Conservation (phyloP, 176 grass and related monocot species). For the Lolium multiflorum region DNA sequence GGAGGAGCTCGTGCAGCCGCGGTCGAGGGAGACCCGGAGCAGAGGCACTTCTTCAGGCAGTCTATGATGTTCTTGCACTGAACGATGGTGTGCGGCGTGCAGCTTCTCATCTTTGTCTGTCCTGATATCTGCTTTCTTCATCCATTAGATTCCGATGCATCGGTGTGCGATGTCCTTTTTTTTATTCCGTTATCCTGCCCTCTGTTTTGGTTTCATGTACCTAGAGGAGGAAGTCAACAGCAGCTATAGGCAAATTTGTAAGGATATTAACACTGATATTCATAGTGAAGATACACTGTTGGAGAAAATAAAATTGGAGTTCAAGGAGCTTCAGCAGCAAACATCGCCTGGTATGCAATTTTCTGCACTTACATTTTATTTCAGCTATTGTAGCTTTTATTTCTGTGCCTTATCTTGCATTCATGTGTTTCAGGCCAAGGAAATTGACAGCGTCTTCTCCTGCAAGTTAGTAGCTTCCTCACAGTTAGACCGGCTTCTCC, state of each 20-base stretch:
- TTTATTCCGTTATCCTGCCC: too few relatives aligned
- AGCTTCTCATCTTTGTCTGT: too few relatives aligned
- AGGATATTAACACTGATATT: conserved; percentile 93
- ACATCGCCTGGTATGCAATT: conserved; percentile 60
- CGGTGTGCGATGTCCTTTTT: too few relatives aligned
- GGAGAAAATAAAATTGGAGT: conserved; percentile 76
- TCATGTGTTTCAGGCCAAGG: conserved; percentile 62
- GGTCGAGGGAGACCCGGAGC: too few relatives aligned
- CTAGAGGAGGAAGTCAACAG: conserved; percentile 94
- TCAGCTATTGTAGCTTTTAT: conserved; percentile 19
- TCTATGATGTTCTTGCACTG: too few relatives aligned
- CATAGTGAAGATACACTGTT: conserved; percentile 63
- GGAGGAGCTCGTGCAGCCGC: too few relatives aligned
- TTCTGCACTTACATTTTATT: conserved; percentile 20
- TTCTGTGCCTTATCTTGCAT: conserved; percentile 37
- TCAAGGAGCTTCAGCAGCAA: conserved; percentile 74
- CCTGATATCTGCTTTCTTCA: too few relatives aligned
- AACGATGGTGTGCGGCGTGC: too few relatives aligned
- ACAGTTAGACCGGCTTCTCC: conserved; percentile 62
- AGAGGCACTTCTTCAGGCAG: too few relatives aligned
- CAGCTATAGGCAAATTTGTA: conserved; percentile 89
- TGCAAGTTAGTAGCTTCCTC: conserved; percentile 74
- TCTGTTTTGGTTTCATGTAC: conserved; percentile 33
- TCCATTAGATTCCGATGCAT: too few relatives aligned
- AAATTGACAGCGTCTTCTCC: conserved; percentile 67